Evolutionary conservation across 2,329 filamentous ascomycete genomes (phyloP).

Genomic region (Paecilomyces formosus): DNA sequence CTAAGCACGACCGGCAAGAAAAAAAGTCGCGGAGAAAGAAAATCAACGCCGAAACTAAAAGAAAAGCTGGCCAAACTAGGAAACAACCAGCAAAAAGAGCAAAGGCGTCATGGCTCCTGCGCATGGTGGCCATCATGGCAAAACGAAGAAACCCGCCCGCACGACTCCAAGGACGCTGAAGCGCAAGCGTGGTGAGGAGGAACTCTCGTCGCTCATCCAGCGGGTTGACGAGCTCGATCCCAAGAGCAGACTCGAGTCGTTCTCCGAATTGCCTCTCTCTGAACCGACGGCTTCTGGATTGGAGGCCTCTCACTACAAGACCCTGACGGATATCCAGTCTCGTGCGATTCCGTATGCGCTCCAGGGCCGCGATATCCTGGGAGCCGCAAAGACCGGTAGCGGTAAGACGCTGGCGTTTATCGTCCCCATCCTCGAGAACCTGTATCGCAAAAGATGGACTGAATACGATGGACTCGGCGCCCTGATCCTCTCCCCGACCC

Average conservation of each 20-base stretch:
- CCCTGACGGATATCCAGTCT: constrained; percentile 83
- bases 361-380: constrained; percentile 80
- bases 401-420: constrained; percentile 94
- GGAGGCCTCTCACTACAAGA: constrained; percentile 79
- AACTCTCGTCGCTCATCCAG: constrained; percentile 33
- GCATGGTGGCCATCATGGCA: constrained; percentile 18
- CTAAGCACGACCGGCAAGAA: constrained; percentile 22
- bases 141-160: constrained; percentile 19
- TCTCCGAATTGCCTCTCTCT: constrained; percentile 80
- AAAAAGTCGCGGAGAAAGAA: constrained; percentile 16
- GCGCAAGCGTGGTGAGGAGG: constrained; percentile 40
- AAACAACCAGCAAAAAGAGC: not conserved
- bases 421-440: constrained; percentile 82
- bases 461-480: constrained; percentile 87
- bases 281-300: constrained; percentile 71
- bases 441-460: constrained; percentile 83
- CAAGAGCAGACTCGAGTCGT: constrained; percentile 53
- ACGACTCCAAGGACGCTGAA: constrained; percentile 29
- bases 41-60: not conserved
- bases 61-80: not conserved
- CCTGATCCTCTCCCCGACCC: constrained; percentile 85
- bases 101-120: constrained; percentile 25
- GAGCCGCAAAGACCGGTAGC: constrained; percentile 89
- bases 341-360: constrained; percentile 82
- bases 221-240: constrained; percentile 39